Percentiles rank a stretch among this genome's conserved stretches.
phyloP scores from a whole-genome alignment of 1,284 basidiomycete genomes.

The Ganoderma multipileum region DNA sequence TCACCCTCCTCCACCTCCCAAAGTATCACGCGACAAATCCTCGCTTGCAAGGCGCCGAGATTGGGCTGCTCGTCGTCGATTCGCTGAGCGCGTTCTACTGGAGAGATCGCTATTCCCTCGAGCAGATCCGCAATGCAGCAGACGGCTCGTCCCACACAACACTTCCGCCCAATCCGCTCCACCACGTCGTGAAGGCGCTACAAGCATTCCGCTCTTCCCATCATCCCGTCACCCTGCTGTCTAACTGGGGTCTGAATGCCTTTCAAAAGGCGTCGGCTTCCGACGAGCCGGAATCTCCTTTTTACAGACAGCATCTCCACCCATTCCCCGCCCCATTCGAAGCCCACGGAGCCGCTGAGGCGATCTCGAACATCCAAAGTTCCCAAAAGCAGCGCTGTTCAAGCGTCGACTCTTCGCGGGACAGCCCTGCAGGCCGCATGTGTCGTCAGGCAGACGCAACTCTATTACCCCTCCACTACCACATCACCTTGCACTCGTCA shows the following conservation, averaged over 20 bases:
- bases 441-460: not conserved
- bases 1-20: conserved; percentile 66
- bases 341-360: conserved; percentile 28
- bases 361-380: conserved; percentile 14
- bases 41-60: conserved; percentile 53
- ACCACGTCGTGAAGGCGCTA: conserved; percentile 56
- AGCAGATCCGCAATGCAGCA: conserved; percentile 51
- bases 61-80: conserved; percentile 74
- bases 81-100: conserved; percentile 81
- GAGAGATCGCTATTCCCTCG: conserved; percentile 70
- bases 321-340: conserved; percentile 50
- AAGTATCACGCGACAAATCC: conserved; percentile 54
- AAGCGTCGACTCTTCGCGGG: conserved; percentile 4
- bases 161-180: conserved; percentile 44
- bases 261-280: conserved; percentile 32
- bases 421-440: not conserved
- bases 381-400: conserved; percentile 11
- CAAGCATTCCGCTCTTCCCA: conserved; percentile 58
- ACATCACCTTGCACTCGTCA: conserved; percentile 37
- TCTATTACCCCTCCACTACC: conserved; percentile 22
- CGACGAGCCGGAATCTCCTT: conserved; percentile 36
- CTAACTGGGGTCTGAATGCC: conserved; percentile 68
- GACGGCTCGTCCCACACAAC: conserved; percentile 20
- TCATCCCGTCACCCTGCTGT: conserved; percentile 59
- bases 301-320: conserved; percentile 61